Evolutionary conservation across 2,329 filamentous ascomycete species (phyloP).

Genomic region (Pseudogymnoascus sp.): DNA sequence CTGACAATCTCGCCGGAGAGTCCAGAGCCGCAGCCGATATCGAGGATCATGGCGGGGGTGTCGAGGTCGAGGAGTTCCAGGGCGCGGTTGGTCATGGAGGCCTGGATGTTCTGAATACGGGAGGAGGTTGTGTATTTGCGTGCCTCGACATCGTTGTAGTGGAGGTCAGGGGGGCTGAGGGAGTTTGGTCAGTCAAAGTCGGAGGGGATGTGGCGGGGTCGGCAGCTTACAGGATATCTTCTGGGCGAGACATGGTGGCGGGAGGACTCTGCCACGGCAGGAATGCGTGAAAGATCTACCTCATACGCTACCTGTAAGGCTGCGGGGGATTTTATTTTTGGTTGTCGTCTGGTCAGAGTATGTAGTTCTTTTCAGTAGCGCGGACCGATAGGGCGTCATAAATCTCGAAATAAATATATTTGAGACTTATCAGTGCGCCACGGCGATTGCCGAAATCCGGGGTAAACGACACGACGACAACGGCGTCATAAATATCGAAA

Average conservation of each 20-base stretch:
- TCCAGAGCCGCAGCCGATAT: slow-evolving; percentile 92
- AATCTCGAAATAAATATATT: slow-evolving; percentile 9
- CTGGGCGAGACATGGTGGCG: slow-evolving; percentile 82
- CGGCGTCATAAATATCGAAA: slow-evolving; percentile 7
- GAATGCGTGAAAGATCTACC: neutral
- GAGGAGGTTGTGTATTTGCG: slow-evolving; percentile 96
- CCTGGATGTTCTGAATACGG: slow-evolving; percentile 91
- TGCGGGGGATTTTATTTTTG: neutral
- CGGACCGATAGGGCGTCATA: neutral
- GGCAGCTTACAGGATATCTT: slow-evolving; percentile 72
- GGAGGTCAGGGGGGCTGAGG: slow-evolving; percentile 79
- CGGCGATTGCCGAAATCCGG: slow-evolving; percentile 6
- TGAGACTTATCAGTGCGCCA: slow-evolving; percentile 7
- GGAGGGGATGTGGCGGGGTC: slow-evolving; percentile 13
- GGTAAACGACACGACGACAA: slow-evolving; percentile 6
- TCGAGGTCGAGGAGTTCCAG: slow-evolving; percentile 81
- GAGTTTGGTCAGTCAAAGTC: slow-evolving; percentile 18
- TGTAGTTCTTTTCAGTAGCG: neutral
- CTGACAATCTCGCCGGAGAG: slow-evolving; percentile 91
- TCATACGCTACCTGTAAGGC: neutral
- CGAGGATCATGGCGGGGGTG: slow-evolving; percentile 78
- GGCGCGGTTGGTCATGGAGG: slow-evolving; percentile 86
- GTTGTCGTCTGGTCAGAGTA: neutral
- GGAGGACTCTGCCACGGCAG: slow-evolving; percentile 20
- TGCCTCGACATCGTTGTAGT: slow-evolving; percentile 93